Base-by-base conservation (phyloP, 177 flowering plant genomes). In the Vitis hybrid region DNA sequence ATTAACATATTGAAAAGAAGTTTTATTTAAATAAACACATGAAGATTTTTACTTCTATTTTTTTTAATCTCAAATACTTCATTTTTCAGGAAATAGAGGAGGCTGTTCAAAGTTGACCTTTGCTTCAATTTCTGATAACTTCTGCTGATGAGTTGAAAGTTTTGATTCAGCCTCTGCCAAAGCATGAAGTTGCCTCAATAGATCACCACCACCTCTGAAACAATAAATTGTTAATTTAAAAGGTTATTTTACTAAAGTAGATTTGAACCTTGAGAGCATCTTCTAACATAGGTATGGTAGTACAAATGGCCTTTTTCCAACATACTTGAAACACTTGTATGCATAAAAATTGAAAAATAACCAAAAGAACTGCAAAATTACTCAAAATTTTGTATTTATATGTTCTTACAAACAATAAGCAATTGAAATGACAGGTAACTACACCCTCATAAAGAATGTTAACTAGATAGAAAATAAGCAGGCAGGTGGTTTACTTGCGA, bases 121-220 rank as follows among this genome's bases (percentile, higher is more conserved):
- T 15, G 79, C 85, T 70, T 93, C 97, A 73, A 96, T 85, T 58
- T 87, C 92, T 60, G 88, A 74, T 67, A 93, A 80, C 66, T 75
- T 86, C 66, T 76, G 81, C 76, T 91, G 88, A 82, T 90, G 95
- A 18, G 74, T 5, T 30, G 80, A 75, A 74, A 93, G 88, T 72
- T 91, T 78, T 70, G 77, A 76, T 75, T 90, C 97, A 74, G 87
- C 87, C 72, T 87, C 94, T 65, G 89, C 84, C 77, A 93, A 82
- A 52, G 73, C 83, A 83, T 88, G 88, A 70, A 96, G 92, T 76
- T 87, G 87, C 78, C 91, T 85, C 73, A 96, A 73, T 68, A 96
- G 71, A 64, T 91, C 93, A 76, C 98, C 98, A 63, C 98, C 97
- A 76, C 93, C 97, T 81, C 98, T 96, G 83, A 69, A 74, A 67